These are phyloP conservation scores for Coprinopsis cinerea DNA, from an alignment of 768 basidiomycete species.

Conservation along the genomic window DNA sequence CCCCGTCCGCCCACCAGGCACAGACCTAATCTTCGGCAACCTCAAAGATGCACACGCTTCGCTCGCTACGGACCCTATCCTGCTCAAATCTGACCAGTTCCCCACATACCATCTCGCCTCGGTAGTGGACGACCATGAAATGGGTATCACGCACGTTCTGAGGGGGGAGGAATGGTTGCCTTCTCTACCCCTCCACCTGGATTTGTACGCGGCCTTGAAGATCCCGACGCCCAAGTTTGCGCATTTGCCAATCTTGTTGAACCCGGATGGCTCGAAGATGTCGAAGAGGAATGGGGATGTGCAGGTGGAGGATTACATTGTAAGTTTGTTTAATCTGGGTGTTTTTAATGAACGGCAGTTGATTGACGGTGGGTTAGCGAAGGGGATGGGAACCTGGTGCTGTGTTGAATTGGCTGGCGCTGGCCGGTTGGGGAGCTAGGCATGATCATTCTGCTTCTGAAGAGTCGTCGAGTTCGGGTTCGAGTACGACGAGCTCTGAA, in stretches of 20 bases:
- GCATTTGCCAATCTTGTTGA: constrained; percentile 86
- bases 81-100: constrained; percentile 88
- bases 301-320: constrained; percentile 80
- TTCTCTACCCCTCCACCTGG: constrained; percentile 86
- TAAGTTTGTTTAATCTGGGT: constrained; percentile 25
- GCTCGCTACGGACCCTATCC: constrained; percentile 81
- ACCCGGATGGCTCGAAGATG: constrained; percentile 89
- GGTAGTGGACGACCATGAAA: constrained; percentile 92
- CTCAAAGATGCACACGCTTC: constrained; percentile 73
- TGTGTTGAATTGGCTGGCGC: constrained; percentile 86
- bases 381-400: constrained; percentile 89
- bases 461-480: constrained; percentile 17
- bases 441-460: constrained; percentile 25
- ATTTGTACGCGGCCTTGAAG: constrained; percentile 76
- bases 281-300: constrained; percentile 92
- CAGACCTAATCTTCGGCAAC: constrained; percentile 73
- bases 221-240: constrained; percentile 76
- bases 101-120: constrained; percentile 97
- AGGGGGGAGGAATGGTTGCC: constrained; percentile 99
- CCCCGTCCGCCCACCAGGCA: constrained; percentile 42
- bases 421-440: constrained; percentile 87
- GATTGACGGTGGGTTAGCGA: constrained; percentile 36
- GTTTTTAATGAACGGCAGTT: neutral
- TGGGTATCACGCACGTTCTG: constrained; percentile 94
- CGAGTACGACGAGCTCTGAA: constrained; percentile 22